Base-by-base conservation (phyloP, 306 rosid species). In the Trifolium dubium region DNA sequence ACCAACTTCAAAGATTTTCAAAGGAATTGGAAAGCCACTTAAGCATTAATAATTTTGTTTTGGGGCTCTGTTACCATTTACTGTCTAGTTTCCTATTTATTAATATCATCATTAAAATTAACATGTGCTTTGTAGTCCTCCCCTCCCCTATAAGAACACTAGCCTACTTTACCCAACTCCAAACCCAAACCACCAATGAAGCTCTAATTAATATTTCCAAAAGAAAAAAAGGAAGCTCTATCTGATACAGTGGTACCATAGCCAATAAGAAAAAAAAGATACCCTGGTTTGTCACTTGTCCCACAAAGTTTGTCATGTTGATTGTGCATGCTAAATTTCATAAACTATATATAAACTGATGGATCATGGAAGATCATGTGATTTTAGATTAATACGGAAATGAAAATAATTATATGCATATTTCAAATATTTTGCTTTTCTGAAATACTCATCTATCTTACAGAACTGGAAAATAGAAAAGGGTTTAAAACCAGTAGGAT, bases 381-480 rank as follows among this genome's bases (percentile, higher is more conserved):
- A 62, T 63, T 68, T 64, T 14, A 50, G n/a, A 44, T 51, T 56
- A 44, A 44, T 18, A 44, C 46, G 69, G 59, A 68, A 46, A 77
- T 35, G 53, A 43, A 53, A 67, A 61, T 31, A n/a, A 62, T 8
- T n/a, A 10, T 41, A 49, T 4, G 30, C 72, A 50, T 50, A 40
- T 23, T 11, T 35, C 70, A 46, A 47, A 77, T 73, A 12, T 58
- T 32, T 70, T 71, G 6, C 40, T 53, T 49, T 51, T 62, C 49
- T 40, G 19, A 71, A 53, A 77, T 39, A 78, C 11, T 31, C 34
- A n/a, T n/a, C n/a, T n/a, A 78, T 28, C 58, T 64, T 54, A 31
- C 47, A 54, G 54, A 70, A 55, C 68, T 1, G 44, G 19, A 53
- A 44, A 55, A 19, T 39, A 56, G 14, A 71, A 37, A 58, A 64